Evolutionary conservation across 139 green algal genomes (phyloP).

Genomic region (Picochlorum sp.): DNA sequence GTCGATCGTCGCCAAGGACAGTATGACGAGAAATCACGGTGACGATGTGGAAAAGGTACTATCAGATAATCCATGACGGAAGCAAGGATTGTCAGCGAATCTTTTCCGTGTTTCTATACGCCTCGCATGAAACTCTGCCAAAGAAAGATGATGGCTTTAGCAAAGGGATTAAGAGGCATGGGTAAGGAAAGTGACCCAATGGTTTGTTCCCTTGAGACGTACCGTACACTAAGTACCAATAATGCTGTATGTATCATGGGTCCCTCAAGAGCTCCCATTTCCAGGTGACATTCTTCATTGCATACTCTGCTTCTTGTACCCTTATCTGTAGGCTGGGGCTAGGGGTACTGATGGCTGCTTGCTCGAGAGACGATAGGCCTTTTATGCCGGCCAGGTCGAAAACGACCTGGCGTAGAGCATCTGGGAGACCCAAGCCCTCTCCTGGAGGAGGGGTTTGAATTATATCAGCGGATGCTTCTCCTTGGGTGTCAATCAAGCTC

Average conservation of each 20-base stretch:
- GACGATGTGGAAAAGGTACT: neutral
- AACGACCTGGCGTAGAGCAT: neutral
- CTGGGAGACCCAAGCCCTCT: constrained; percentile 1
- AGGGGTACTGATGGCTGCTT: neutral
- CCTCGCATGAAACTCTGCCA: neutral
- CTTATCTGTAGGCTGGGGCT: constrained; percentile 2
- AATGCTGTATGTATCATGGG: no score
- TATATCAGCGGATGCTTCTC: constrained; percentile 25
- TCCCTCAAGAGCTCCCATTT: constrained; percentile 53
- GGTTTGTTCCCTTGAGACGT: neutral
- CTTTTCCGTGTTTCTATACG: neutral
- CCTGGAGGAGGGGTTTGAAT: constrained; percentile 20
- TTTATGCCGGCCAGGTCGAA: neutral
- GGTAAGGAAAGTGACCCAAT: neutral
- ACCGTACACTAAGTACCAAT: no score
- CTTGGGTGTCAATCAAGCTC: constrained; percentile 17
- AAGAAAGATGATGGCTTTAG: neutral
- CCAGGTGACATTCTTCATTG: constrained; percentile 25
- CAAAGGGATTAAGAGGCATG: neutral
- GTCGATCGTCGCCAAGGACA: no score
- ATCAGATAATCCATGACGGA: neutral
- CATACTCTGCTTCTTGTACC: constrained; percentile 3
- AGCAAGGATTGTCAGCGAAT: neutral
- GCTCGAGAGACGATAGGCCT: neutral
- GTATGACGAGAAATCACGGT: no score